These are phyloP conservation scores for Nephelium lappaceum DNA, from an alignment of 345 rosid species.

Conservation along the genomic window DNA sequence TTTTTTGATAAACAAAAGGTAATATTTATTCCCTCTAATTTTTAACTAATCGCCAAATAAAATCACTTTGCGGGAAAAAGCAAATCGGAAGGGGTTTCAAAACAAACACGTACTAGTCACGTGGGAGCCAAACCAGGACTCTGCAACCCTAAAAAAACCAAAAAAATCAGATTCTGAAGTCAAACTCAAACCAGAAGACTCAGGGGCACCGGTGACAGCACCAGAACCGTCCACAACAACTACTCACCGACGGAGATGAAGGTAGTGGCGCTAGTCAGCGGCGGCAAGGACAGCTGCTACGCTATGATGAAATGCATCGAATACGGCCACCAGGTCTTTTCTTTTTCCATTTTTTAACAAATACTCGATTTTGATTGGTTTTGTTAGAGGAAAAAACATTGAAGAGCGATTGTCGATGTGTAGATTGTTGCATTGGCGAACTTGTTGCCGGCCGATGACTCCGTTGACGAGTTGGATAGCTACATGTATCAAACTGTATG, in stretches of 20 bases:
- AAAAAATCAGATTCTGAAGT: too few species aligned
- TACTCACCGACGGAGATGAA: conserved; percentile 51
- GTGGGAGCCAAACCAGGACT: not conserved
- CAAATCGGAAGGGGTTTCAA: too few species aligned
- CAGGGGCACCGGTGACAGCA: not conserved
- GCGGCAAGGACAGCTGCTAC: conserved; percentile 97
- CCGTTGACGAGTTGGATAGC: conserved; percentile 90
- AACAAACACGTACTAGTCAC: not conserved
- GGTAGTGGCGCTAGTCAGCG: conserved; percentile 93
- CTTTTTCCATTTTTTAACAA: not conserved
- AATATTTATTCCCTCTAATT: too few species aligned
- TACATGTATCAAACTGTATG: conserved; percentile 92
- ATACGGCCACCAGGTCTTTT: conserved; percentile 76
- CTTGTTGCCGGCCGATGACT: conserved; percentile 82
- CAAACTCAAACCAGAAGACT: not conserved
- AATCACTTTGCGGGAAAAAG: too few species aligned
- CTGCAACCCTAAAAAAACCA: not conserved
- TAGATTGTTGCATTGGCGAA: conserved; percentile 95
- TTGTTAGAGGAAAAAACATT: not conserved
- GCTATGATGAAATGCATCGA: conserved; percentile 92
- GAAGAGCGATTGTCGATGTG: not conserved
- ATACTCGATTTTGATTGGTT: too few species aligned
- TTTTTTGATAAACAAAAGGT: too few species aligned
- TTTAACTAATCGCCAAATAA: too few species aligned
- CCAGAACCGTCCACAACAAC: too few species aligned